Conservation (phyloP, 2,329 filamentous ascomycete species). For the Purpureocillium takamizusanense region DNA sequence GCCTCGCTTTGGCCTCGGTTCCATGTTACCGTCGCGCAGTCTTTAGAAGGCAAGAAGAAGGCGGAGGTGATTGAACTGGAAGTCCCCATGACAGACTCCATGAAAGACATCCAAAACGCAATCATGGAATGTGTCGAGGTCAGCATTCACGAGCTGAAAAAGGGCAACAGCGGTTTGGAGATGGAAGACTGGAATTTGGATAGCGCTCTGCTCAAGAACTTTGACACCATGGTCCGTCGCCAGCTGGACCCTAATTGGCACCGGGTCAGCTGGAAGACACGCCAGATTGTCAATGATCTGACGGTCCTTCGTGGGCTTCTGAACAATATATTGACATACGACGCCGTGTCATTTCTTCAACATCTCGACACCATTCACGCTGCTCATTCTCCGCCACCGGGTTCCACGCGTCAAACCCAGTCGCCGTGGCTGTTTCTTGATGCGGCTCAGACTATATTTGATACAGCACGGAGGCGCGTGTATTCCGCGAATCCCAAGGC, state of each 20-base stretch:
- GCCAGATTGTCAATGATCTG: slow-evolving; percentile 86
- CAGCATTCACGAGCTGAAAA: slow-evolving; percentile 88
- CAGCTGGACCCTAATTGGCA: slow-evolving; percentile 98
- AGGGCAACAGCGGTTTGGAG: slow-evolving; percentile 79
- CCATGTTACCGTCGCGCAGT: slow-evolving; percentile 80
- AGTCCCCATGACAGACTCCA: slow-evolving; percentile 88
- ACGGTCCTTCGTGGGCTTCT: slow-evolving; percentile 76
- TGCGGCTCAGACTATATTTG: slow-evolving; percentile 88
- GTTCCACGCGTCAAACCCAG: slow-evolving; percentile 78
- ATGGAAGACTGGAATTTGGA: slow-evolving; percentile 97
- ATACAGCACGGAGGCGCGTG: slow-evolving; percentile 78
- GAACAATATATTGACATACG: slow-evolving; percentile 73
- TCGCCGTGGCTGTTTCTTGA: slow-evolving; percentile 96
- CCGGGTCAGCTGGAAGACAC: slow-evolving; percentile 87
- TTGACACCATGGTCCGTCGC: slow-evolving; percentile 78
- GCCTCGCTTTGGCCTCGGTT: slow-evolving; percentile 89
- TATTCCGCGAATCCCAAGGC: slow-evolving; percentile 62
- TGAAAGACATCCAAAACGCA: slow-evolving; percentile 88
- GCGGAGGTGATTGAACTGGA: slow-evolving; percentile 96
- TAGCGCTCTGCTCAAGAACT: slow-evolving; percentile 84
- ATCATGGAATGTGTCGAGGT: slow-evolving; percentile 94
- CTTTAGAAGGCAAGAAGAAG: slow-evolving; percentile 83
- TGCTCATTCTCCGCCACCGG: slow-evolving; percentile 79
- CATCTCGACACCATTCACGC: slow-evolving; percentile 92
- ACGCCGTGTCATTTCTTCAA: slow-evolving; percentile 84